Evolutionary conservation across 441 rosid species (phyloP), one percentile per base, ranked within the genome.

Genomic region (Gossypium davidsonii): DNA sequence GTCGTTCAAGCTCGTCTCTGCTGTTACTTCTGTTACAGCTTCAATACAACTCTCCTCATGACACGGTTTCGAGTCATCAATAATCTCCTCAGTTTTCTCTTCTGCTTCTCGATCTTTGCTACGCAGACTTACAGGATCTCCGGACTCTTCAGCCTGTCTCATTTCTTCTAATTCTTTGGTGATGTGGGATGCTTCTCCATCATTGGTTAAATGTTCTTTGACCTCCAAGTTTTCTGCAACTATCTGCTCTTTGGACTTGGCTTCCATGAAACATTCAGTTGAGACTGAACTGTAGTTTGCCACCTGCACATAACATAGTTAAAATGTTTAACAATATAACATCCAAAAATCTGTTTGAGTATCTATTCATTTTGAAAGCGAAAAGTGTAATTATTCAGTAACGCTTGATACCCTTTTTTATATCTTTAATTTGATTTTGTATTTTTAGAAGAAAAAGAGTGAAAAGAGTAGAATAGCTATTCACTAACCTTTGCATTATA

Each of bases 221-320:
- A 26, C 25, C 61, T 72, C 74, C 25, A 61, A 7, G 34, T 44
- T 75, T 63, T 60, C 78, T 49, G 60, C 64, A 69, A 73, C 74
- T 66, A 67, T 77, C 63, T 77, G 63, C 39, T 82, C 75, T 67
- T 63, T 69, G 3, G 65, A 74, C 1, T 77, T 78, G 34, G 25
- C 70, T 61, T 25, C 74, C 63, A 62, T n/a, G 20, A 46, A 51
- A 64, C 63, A 21, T 70, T 76, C 79, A 2, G 52, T 70, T 5
- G 58, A 69, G 58, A 18, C 52, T 0, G 55, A 55, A 51, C 56
- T 31, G 34, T 61, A 42, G 69, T 79, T 78, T 73, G 57, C 66
- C 76, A 75, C 83, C 90, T 89, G 83, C 28, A 39, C 23, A 74
- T 20, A 21, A 67, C 76, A 49, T 55, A 7, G 20, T 34, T 37